phyloP scores from a whole-genome alignment of 2,329 filamentous ascomycete genomes.

The Ophiostoma pallidulum region DNA sequence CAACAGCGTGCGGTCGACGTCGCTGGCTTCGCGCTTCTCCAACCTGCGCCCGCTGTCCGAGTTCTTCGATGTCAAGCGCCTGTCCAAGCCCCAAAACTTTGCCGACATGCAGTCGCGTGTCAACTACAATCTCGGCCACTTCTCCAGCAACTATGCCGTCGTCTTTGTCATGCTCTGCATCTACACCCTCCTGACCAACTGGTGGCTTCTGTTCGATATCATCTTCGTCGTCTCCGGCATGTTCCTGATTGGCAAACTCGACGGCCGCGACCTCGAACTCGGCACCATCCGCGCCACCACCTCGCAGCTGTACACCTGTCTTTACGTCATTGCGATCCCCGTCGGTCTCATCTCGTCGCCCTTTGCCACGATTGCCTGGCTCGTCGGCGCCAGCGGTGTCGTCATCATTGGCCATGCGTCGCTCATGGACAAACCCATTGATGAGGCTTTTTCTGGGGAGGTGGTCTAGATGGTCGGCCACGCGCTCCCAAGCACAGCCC shows the following conservation, averaged over 20 bases:
- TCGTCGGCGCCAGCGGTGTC: conserved; percentile 90
- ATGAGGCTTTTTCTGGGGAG: conserved; percentile 99
- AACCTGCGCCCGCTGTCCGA: conserved; percentile 87
- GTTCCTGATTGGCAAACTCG: conserved; percentile 83
- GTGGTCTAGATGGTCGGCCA: conserved; percentile 99
- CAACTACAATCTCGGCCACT: conserved; percentile 96
- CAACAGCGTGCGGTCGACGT: conserved; percentile 69
- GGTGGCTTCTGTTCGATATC: conserved; percentile 82
- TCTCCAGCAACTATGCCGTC: conserved; percentile 95
- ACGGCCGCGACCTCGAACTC: conserved; percentile 79
- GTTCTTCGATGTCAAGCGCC: conserved; percentile 90
- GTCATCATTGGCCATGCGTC: conserved; percentile 90
- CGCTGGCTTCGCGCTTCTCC: conserved; percentile 72
- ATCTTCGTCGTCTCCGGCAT: conserved; percentile 76
- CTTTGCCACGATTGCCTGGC: conserved; percentile 79
- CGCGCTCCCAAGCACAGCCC: conserved; percentile 92
- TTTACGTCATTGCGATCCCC: conserved; percentile 75
- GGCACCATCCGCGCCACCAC: conserved; percentile 74
- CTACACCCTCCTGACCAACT: conserved; percentile 87
- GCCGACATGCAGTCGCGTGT: conserved; percentile 77
- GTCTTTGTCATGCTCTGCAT: conserved; percentile 93
- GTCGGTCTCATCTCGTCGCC: conserved; percentile 78
- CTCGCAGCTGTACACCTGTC: conserved; percentile 86
- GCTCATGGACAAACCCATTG: conserved; percentile 96
- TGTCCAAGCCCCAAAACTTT: conserved; percentile 92